phyloP scores from a whole-genome alignment of 306 rosid genomes.

The Cicer cuneatum region DNA sequence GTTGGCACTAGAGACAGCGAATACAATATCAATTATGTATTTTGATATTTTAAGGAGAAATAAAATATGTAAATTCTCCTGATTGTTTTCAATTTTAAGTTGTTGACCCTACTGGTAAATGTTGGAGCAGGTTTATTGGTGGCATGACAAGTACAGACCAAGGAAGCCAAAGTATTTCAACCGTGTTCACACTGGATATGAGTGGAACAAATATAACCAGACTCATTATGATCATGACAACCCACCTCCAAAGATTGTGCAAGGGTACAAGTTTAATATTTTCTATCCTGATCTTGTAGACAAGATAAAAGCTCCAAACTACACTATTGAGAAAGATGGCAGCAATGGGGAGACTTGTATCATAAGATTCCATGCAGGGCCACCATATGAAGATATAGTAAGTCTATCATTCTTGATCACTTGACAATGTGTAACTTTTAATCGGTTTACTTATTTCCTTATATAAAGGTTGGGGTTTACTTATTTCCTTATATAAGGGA shows the following conservation, averaged over 20 bases:
- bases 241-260: conserved; percentile 97
- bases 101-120: conserved; percentile 20
- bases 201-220: conserved; percentile 98
- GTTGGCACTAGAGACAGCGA: background rate
- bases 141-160: conserved; percentile 97
- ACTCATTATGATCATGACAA: conserved; percentile 99
- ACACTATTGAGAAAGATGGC: conserved; percentile 90
- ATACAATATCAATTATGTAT: background rate
- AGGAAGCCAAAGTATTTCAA: conserved; percentile 98
- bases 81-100: background rate
- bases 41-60: conserved; percentile 10
- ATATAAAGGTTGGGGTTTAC: background rate
- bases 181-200: conserved; percentile 96
- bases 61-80: background rate
- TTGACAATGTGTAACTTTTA: conserved; percentile 3
- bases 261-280: conserved; percentile 91
- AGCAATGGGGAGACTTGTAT: conserved; percentile 93
- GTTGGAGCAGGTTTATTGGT: conserved; percentile 89
- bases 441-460: conserved; percentile 27
- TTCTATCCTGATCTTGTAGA: conserved; percentile 97
- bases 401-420: conserved; percentile 47
- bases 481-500: no score
- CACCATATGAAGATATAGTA: conserved; percentile 96
- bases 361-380: conserved; percentile 94
- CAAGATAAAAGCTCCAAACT: conserved; percentile 85